These are phyloP conservation scores for Rhypophila decipiens DNA, from an alignment of 495 filamentous ascomycete species.

Conservation along the genomic window DNA sequence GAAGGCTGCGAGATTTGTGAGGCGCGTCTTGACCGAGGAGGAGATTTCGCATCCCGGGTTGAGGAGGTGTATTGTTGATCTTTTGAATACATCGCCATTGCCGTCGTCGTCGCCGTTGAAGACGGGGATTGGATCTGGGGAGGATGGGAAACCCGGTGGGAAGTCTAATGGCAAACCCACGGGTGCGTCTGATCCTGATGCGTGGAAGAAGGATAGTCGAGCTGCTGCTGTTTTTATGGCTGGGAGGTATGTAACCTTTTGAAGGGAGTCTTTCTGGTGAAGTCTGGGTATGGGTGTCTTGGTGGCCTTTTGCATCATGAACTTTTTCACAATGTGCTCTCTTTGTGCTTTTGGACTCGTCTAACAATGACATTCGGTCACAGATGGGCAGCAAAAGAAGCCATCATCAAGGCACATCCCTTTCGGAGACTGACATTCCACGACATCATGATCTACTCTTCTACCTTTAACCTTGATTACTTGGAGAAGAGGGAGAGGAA, in stretches of 20 bases:
- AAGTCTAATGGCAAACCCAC: neutral
- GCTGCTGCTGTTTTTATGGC: conserved; percentile 37
- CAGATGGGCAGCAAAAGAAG: conserved; percentile 61
- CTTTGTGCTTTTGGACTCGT: conserved; percentile 2
- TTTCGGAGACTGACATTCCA: conserved; percentile 36
- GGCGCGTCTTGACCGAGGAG: conserved; percentile 32
- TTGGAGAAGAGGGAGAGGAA: no score
- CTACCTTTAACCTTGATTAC: no score
- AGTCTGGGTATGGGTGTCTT: no score
- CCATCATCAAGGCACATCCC: conserved; percentile 53
- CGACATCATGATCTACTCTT: conserved; percentile 36
- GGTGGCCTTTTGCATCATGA: no score
- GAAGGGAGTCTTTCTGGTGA: no score
- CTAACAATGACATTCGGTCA: neutral
- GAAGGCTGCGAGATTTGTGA: conserved; percentile 26
- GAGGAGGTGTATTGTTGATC: no score
- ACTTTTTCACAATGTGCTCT: no score
- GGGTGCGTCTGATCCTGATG: neutral
- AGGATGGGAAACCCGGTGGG: neutral
- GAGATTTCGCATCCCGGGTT: conserved; percentile 18
- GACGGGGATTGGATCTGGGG: no score
- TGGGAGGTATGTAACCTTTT: conserved; percentile 38
- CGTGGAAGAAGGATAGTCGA: neutral
- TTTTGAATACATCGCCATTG: no score
- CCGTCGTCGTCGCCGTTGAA: no score